A percentile compares a stretch with the other conserved stretches of the same genome.
Conservation (phyloP, 2,329 filamentous ascomycete genomes). For the Calonectria pauciramosa region DNA sequence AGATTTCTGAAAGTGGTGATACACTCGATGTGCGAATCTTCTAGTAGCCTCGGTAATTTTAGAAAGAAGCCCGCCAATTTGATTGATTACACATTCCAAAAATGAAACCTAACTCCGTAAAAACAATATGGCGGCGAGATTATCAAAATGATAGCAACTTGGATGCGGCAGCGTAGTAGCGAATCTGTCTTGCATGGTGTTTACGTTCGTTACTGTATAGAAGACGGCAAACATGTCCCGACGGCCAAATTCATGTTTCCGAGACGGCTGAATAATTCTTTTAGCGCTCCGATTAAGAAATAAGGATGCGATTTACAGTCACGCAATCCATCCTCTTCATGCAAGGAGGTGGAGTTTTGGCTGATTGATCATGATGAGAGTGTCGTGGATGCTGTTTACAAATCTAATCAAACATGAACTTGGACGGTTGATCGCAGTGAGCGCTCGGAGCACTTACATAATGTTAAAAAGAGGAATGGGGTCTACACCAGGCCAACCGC, state of each 20-base stretch:
- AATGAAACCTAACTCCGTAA: not conserved
- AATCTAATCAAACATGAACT: not conserved
- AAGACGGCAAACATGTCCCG: not conserved
- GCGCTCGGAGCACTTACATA: not conserved
- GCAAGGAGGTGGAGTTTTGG: not conserved
- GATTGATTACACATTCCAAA: not conserved
- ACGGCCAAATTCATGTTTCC: not conserved
- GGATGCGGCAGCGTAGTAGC: not conserved
- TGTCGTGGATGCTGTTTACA: not conserved
- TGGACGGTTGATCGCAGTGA: not conserved
- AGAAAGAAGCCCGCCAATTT: not conserved
- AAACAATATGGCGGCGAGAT: not conserved
- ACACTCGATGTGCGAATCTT: not conserved
- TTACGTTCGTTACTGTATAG: too few species aligned
- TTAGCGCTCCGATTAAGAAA: not conserved
- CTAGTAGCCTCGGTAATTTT: not conserved
- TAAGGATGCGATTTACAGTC: not conserved
- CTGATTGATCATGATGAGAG: not conserved
- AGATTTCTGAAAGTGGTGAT: not conserved
- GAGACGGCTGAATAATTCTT: not conserved
- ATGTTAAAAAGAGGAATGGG: not conserved
- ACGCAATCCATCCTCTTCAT: not conserved
- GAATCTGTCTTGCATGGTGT: not conserved
- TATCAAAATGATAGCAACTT: not conserved
- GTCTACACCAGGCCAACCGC: too few species aligned